A percentile compares a stretch with the other conserved stretches of the same genome.
These are phyloP conservation scores for Dendrobium officinale DNA, from an alignment of 106 monocot species.

Conservation along the genomic window DNA sequence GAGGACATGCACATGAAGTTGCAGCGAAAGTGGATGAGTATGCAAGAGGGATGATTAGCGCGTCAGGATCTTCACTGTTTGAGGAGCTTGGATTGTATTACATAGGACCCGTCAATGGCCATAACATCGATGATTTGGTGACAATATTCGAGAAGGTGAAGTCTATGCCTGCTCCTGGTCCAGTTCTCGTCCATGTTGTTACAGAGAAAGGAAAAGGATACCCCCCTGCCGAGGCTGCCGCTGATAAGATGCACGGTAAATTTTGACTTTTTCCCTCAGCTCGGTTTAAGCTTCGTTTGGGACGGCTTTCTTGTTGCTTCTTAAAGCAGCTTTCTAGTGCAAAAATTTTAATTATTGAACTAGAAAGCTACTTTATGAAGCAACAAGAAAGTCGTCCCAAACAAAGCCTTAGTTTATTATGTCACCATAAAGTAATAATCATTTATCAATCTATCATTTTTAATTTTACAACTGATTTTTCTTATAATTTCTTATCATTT, in stretches of 20 bases:
- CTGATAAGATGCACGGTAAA: constrained; percentile 75
- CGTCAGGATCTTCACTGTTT: constrained; percentile 43
- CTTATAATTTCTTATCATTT: neutral
- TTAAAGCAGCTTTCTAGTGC: too few relatives aligned
- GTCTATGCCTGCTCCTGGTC: constrained; percentile 66
- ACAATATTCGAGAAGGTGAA: constrained; percentile 70
- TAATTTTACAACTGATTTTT: too few relatives aligned
- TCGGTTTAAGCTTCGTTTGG: neutral
- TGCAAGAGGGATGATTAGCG: constrained; percentile 63
- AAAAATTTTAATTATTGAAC: too few relatives aligned
- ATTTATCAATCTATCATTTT: neutral
- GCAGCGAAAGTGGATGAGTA: constrained; percentile 81
- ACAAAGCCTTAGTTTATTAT: too few relatives aligned
- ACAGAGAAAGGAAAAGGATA: constrained; percentile 91
- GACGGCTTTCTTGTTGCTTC: too few relatives aligned
- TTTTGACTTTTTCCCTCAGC: neutral
- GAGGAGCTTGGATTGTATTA: constrained; percentile 86
- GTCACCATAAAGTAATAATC: neutral
- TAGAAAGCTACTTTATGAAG: too few relatives aligned
- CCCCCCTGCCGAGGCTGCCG: constrained; percentile 68
- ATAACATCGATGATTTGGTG: constrained; percentile 60
- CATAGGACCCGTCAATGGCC: constrained; percentile 84
- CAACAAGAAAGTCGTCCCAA: too few relatives aligned
- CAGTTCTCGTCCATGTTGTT: constrained; percentile 79
- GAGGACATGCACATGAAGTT: constrained; percentile 50